A percentile compares a stretch with the other conserved stretches of the same genome.
Evolutionary conservation across 1,139 yeast species (phyloP).

Genomic region (Yamadazyma sp.): DNA sequence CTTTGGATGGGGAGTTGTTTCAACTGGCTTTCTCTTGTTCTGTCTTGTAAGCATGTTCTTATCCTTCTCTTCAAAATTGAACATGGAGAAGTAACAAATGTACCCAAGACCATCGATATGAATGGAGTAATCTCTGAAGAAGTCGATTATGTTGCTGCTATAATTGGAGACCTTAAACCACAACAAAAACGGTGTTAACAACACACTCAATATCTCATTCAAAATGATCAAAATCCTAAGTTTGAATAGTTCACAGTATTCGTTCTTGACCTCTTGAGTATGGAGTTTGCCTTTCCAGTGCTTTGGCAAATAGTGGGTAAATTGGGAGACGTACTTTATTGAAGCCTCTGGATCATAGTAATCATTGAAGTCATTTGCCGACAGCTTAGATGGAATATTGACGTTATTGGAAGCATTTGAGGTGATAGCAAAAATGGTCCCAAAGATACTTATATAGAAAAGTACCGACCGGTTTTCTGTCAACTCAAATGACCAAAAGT

Average conservation of each 20-base stretch:
- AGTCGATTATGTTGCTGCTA: slow-evolving; percentile 78
- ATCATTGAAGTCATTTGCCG: slow-evolving; percentile 38
- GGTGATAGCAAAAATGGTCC: slow-evolving; percentile 77
- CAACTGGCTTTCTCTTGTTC: slow-evolving; percentile 3
- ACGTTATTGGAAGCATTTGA: slow-evolving; percentile 17
- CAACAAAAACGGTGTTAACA: slow-evolving; percentile 82
- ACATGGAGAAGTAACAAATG: slow-evolving; percentile 92
- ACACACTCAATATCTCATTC: slow-evolving; percentile 76
- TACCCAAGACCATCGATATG: slow-evolving; percentile 95
- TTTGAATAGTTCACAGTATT: slow-evolving; percentile 77
- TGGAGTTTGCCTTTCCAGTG: slow-evolving; percentile 86
- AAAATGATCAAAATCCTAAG: slow-evolving; percentile 69
- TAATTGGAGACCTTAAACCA: slow-evolving; percentile 79
- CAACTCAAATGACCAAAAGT: slow-evolving; percentile 85
- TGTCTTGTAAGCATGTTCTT: slow-evolving; percentile 42
- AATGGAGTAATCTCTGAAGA: slow-evolving; percentile 82
- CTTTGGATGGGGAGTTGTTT: neutral
- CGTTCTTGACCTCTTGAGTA: slow-evolving; percentile 77
- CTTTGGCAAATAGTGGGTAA: slow-evolving; percentile 85
- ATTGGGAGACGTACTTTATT: slow-evolving; percentile 72
- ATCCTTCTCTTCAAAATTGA: slow-evolving; percentile 67
- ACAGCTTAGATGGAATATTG: slow-evolving; percentile 16
- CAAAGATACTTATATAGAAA: slow-evolving; percentile 85
- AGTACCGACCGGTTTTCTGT: slow-evolving; percentile 77
- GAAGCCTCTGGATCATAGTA: slow-evolving; percentile 91